Evolutionary conservation across 2,329 filamentous ascomycete genomes (phyloP).

Genomic region (Sarocladiaceae sp.): DNA sequence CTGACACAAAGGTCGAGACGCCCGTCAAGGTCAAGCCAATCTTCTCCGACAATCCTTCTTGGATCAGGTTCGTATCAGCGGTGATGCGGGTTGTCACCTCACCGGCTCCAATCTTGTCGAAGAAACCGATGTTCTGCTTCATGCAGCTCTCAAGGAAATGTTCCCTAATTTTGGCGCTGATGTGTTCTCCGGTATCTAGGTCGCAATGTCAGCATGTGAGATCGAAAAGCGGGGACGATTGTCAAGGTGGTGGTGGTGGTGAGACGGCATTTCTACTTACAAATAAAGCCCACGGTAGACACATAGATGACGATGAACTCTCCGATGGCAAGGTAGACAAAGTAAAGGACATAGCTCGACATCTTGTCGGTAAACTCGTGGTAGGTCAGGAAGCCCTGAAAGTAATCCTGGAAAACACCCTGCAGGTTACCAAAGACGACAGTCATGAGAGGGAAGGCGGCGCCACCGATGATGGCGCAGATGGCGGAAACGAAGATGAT

Average conservation of each 20-base stretch:
- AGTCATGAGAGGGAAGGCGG: constrained; percentile 73
- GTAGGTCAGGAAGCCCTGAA: constrained; percentile 40
- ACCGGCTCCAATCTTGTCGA: constrained; percentile 86
- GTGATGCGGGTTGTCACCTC: constrained; percentile 95
- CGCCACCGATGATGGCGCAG: constrained; percentile 37
- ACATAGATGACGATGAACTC: constrained; percentile 76
- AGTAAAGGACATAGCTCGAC: constrained; percentile 65
- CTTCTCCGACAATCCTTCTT: constrained; percentile 91
- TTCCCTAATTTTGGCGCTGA: constrained; percentile 71
- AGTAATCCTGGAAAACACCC: constrained; percentile 61
- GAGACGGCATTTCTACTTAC: neutral
- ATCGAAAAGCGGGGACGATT: neutral
- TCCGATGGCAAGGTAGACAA: constrained; percentile 76
- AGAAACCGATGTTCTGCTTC: constrained; percentile 85
- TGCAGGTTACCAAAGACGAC: constrained; percentile 74
- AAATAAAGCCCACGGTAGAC: constrained; percentile 84
- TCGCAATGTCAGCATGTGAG: neutral
- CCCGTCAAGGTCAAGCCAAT: constrained; percentile 71
- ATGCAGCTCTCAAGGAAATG: constrained; percentile 80
- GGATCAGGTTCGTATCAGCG: constrained; percentile 85
- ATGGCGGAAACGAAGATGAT: constrained; percentile 8
- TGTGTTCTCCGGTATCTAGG: constrained; percentile 65
- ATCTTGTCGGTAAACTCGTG: constrained; percentile 55
- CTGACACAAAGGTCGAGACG: constrained; percentile 75
- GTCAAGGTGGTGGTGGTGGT: neutral